Evolutionary conservation across 305 asterid species (phyloP), one percentile per base, ranked within the genome.

Genomic region (Plantago coronopus): DNA sequence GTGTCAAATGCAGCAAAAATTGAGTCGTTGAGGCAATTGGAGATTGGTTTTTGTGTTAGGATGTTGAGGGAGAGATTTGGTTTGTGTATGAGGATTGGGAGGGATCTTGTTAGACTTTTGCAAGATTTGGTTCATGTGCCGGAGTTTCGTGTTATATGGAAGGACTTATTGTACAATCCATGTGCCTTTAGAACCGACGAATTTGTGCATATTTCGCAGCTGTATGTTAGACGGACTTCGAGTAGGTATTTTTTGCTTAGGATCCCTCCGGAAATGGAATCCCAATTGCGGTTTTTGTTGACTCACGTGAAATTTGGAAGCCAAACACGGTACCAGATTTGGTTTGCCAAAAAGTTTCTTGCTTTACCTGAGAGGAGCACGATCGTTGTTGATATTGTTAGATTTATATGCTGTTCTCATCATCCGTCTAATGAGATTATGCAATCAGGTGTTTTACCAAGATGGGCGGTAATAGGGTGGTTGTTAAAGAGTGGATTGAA

Each of bases 381-480:
- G 1, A 71, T 81, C 25, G 62, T 81, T 57, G 68, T 73, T 18
- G 98, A 91, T 72, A 78, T 88, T 21, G 89, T 86, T 67, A 78
- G 96, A 71, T 91, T 84, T 76, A 68, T 91, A 76, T 91, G 98
- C 56, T 88, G 96, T 65, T 80, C 85, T 2, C 85, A 78, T 71
- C 87, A 84, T 74, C 91, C 96, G 59, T 59, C 87, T 53, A 81
- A 79, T 77, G 94, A 82, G 51, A 74, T 76, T 53, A 88, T 72
- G 65, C 79, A 73, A 16, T 81, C 87, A 0, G 88, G 78, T 59
- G 69, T 86, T 21, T 72, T 84, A 58, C 98, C 84, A 6, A 79
- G 98, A 73, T 91, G 98, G 98, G 94, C 94, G 47, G 70, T 84
- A 27, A 63, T 86, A 11, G 98, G 95, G 64, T 91, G 96, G 98